Evolutionary conservation across 73 alveolate species (phyloP).

Genomic region (Stentor roeselii): DNA sequence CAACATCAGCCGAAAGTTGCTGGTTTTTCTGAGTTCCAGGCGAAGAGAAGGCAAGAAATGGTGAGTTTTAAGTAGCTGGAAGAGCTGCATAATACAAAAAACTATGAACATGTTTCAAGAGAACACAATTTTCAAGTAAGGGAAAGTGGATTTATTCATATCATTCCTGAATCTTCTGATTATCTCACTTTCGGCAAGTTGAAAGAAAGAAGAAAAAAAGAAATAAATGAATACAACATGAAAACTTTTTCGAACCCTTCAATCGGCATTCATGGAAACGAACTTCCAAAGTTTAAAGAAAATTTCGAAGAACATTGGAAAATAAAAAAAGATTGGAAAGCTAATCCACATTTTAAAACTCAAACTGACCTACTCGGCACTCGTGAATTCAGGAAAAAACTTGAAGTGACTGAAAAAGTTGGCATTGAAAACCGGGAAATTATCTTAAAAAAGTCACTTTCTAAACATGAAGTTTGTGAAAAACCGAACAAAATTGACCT

Average conservation of each 20-base stretch:
- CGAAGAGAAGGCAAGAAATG: background rate
- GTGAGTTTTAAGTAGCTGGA: background rate
- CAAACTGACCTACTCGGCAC: background rate
- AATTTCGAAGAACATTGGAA: slow-evolving; percentile 65
- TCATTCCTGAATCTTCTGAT: background rate
- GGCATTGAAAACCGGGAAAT: background rate
- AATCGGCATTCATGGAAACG: slow-evolving; percentile 38
- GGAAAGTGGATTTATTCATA: background rate
- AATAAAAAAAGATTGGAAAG: slow-evolving; percentile 30
- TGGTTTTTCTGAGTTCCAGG: background rate
- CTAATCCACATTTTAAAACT: background rate
- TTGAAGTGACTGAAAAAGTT: background rate
- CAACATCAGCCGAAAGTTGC: background rate
- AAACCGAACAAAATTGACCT: background rate
- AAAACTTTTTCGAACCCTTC: slow-evolving; percentile 10
- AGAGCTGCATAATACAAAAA: background rate
- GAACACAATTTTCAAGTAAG: background rate
- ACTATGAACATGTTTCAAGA: slow-evolving; percentile 1
- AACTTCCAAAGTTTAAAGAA: slow-evolving; percentile 31
- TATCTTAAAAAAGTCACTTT: too few species aligned
- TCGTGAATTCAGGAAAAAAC: background rate
- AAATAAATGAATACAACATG: slow-evolving; percentile 4
- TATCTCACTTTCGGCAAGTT: background rate
- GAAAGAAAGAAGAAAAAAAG: slow-evolving; percentile 6
- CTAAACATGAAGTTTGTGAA: background rate